Evolutionary conservation across 768 basidiomycete species (phyloP), one percentile per base, ranked within the genome.

Genomic region (Gyrodon lividus): DNA sequence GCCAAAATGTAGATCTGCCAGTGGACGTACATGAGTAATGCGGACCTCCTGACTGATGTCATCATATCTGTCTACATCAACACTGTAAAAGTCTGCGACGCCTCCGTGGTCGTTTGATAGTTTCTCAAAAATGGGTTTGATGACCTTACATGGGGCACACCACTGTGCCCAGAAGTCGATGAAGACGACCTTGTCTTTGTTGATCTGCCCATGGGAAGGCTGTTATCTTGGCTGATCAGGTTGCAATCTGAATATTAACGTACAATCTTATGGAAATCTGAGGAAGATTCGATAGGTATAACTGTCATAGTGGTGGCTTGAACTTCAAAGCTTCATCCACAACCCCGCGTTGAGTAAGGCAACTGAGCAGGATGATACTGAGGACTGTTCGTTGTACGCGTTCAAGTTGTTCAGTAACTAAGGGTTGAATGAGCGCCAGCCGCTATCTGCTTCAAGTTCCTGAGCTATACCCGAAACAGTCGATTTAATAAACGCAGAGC

Each of bases 11-110:
- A 37, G 35, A 17, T 34, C 35, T 37, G 16, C 7, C 16, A 37
- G 14, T n/a, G 35, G 7, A 37, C 35, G 6, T 7, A 37, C 35
- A n/a, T 3, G 6, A 10, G 35, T 37, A n/a, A 52, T 8, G 34
- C 48, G 30, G 31, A 57, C 48, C 10, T 57, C 56, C 4, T 57
- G 44, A 6, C 16, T 2, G 9, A 51, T n/a, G 17, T 52, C n/a
- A 1, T 54, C 56, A 3, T 48, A 28, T 4, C 70, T 71, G 58
- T 87, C 87, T 35, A 86, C 79, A 60, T 90, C 83, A 54, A 87
- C 80, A 65, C 86, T 88, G 76, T 81, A 84, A 70, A 86, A 89
- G 9, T 73, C 71, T 50, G 83, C 45, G 50, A 55, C 58, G 8
- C 63, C 59, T 0, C 46, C 42, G 23, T 55, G 12, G 20, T 26